These are phyloP conservation scores for Pichia sp. DNA, from an alignment of 1,139 yeast species.

Conservation along the genomic window DNA sequence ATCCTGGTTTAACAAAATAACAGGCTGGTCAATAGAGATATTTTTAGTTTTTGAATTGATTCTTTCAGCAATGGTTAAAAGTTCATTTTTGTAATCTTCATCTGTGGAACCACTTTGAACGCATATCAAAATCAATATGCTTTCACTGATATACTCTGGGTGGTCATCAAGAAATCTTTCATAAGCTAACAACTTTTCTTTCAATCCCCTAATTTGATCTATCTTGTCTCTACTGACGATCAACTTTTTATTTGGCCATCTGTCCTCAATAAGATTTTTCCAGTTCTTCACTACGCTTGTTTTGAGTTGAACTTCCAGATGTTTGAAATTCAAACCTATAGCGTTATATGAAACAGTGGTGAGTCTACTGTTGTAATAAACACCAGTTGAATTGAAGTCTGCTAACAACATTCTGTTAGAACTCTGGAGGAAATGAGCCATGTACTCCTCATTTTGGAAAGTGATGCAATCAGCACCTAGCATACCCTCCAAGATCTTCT, in stretches of 20 bases:
- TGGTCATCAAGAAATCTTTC: slow-evolving; percentile 68
- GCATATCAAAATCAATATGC: slow-evolving; percentile 82
- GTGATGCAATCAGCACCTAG: slow-evolving; percentile 85
- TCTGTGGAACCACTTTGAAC: slow-evolving; percentile 50
- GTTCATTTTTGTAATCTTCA: slow-evolving; percentile 62
- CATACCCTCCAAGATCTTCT: slow-evolving; percentile 71
- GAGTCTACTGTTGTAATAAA: slow-evolving; percentile 62
- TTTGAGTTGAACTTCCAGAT: slow-evolving; percentile 45
- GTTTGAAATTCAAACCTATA: slow-evolving; percentile 79
- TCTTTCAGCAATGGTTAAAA: slow-evolving; percentile 75
- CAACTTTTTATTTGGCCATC: slow-evolving; percentile 70
- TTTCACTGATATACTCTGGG: slow-evolving; percentile 65
- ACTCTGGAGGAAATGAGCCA: slow-evolving; percentile 89
- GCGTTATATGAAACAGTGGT: slow-evolving; percentile 69
- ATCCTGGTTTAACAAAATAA: slow-evolving; percentile 82
- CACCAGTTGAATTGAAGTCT: slow-evolving; percentile 74
- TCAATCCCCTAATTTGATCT: slow-evolving; percentile 83
- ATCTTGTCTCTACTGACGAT: slow-evolving; percentile 87
- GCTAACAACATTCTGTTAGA: slow-evolving; percentile 79
- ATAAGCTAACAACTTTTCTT: slow-evolving; percentile 82
- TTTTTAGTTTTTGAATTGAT: slow-evolving; percentile 74
- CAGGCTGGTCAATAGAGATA: slow-evolving; percentile 74
- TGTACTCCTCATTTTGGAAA: slow-evolving; percentile 90
- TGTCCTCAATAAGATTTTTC: slow-evolving; percentile 66
- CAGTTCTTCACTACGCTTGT: slow-evolving; percentile 60